Base-by-base conservation (phyloP, 1,284 basidiomycete species). In the Leccinum solheimii region DNA sequence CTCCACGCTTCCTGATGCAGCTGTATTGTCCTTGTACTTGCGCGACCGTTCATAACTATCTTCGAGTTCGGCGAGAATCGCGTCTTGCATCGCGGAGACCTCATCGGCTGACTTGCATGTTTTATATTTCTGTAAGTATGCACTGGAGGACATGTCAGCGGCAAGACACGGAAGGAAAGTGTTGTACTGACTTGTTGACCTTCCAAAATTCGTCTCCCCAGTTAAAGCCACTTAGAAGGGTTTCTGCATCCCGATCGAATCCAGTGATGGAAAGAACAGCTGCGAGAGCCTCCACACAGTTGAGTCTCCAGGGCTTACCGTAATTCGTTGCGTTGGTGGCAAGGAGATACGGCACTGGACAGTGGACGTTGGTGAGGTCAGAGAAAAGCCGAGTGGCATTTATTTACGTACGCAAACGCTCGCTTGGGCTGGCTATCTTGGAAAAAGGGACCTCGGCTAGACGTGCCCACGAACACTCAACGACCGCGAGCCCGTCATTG, bases 381-480 rank as follows among this genome's bases (percentile, higher is more conserved):
- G 1, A 10, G 26, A 21, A 50, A 34, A 26, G 21, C 21, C 1
- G 36, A 21, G 36, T 3, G 54, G 7, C 5, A 30, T 21, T 2
- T 7, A 32, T 21, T 3, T 5, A 85, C 93, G 66, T 68, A 97
- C 95, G 72, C 40, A 98, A 76, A 11, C 97, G 85, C 79, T 99
- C 97, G 69, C 98, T 85, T 0, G 95, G 95, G 66, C 92, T 94
- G 21, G 92, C 86, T 69, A 98, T 97, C 77, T 97, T 98, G 58
- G 84, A 81, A 73, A 97, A 99, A 0, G 97, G 97, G 2, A 98
- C 89, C 66, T 98, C 96, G 58, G 95, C 93, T 7, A 98, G 78
- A 21, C 95, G 83, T 2, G 97, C 97, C 97, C 97, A 99, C 4
- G 94, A 96, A 75, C 95, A 98, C 74, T 99, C 97, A 2, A 99